Evolutionary conservation across 176 grass and related monocot genomes (phyloP).

Genomic region (Secale cereale): DNA sequence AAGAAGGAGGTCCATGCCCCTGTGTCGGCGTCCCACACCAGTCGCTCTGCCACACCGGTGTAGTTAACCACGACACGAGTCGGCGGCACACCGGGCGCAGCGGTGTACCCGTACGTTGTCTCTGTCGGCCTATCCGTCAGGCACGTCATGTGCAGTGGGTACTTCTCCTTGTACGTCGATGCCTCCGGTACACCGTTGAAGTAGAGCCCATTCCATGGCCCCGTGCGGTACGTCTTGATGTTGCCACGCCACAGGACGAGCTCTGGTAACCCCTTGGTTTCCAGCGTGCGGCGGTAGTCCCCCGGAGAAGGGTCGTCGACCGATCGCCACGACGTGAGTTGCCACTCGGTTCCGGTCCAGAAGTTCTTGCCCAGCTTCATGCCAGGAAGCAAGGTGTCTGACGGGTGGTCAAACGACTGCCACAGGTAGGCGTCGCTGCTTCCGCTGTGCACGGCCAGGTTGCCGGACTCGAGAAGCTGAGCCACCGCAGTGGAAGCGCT

Average conservation of each 20-base stretch:
- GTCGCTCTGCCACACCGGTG: too few relatives aligned
- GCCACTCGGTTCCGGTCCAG: background rate
- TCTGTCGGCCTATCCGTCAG: too few relatives aligned
- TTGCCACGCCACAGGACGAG: background rate
- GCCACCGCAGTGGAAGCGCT: background rate
- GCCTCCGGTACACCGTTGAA: background rate
- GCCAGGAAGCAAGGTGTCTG: constrained; percentile 25
- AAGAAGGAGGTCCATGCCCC: too few relatives aligned
- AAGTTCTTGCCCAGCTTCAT: constrained; percentile 21
- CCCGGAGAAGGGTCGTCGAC: background rate
- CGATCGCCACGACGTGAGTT: background rate
- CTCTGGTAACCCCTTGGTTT: background rate
- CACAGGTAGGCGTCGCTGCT: background rate
- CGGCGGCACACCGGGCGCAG: too few relatives aligned
- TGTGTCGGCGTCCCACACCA: too few relatives aligned
- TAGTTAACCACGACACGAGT: too few relatives aligned
- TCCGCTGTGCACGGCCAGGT: background rate
- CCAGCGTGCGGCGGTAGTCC: background rate
- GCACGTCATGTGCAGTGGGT: too few relatives aligned
- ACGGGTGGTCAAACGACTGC: constrained; percentile 41
- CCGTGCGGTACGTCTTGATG: background rate
- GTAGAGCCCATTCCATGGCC: background rate
- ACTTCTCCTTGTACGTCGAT: too few relatives aligned
- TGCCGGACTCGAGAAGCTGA: constrained; percentile 4
- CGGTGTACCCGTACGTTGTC: too few relatives aligned